Evolutionary conservation across 495 filamentous ascomycete species (phyloP), one percentile per base, ranked within the genome.

Genomic region (Neurospora sp.): DNA sequence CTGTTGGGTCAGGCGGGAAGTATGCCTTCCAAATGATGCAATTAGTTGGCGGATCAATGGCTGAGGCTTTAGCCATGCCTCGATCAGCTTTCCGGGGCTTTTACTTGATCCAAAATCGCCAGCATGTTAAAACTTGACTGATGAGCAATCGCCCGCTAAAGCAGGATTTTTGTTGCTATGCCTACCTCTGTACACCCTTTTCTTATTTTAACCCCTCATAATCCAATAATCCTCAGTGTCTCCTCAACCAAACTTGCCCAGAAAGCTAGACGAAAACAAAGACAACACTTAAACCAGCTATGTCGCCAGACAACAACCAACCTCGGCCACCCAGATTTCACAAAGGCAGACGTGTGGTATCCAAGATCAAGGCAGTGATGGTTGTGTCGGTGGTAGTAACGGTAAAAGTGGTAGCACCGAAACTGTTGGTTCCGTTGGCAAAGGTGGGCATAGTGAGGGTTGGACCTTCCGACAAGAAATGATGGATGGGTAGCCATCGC

Each of bases 171-270:
- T 12, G 49, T 4, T 16, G 1, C 12, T 31, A 49, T 23, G 2
- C 12, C n/a, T 12, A 2, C 18, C 41, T 6, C 42, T 5, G 1
- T n/a, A 8, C 6, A 44, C 0, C 7, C 4, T 23, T 2, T 49
- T 23, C 20, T 4, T 23, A 3, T 8, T 9, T 44, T 8, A 9
- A 0, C 0, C 7, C 42, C 0, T n/a, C 0, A 18, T 44, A n/a
- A 3, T n/a, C 2, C 7, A 1, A 44, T n/a, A 0, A n/a, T 6
- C 46, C 10, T 0, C 20, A 4, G 4, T 12, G 2, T 0, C 1
- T 5, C 23, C 23, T 1, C n/a, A 23, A 54, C 1, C 10, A 5
- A 23, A 54, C 54, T 31, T 11, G 54, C 16, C 2, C 23, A 27
- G 2, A 35, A 8, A 12, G 9, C 12, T n/a, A n/a, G 3, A 31